These are phyloP conservation scores for Ustilago loliicola DNA, from an alignment of 1,284 basidiomycete genomes.

Conservation along the genomic window DNA sequence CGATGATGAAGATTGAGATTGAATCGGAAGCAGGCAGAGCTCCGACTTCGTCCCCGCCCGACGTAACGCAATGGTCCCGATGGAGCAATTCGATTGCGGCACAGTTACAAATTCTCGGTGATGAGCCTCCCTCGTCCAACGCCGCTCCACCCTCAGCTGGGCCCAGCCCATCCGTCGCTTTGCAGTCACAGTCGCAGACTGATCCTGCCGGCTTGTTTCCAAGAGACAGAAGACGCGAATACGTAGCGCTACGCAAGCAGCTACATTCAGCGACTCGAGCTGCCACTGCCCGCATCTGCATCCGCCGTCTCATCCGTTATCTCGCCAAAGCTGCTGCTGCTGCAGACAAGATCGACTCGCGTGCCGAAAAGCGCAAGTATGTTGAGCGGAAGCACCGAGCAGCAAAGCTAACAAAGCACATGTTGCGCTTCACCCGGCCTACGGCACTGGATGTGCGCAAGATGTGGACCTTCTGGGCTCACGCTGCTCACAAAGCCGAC, in stretches of 20 bases:
- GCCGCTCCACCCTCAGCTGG: not conserved
- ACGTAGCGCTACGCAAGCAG: constrained; percentile 25
- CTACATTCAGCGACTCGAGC: constrained; percentile 16
- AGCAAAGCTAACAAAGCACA: constrained; percentile 18
- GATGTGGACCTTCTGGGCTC: constrained; percentile 41
- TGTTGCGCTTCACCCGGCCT: constrained; percentile 9
- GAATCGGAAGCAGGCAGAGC: not conserved
- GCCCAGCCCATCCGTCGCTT: not conserved
- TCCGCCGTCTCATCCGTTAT: constrained; percentile 20
- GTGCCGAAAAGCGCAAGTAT: not conserved
- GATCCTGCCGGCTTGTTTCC: constrained; percentile 32
- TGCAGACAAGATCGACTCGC: not conserved
- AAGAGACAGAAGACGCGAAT: constrained; percentile 17
- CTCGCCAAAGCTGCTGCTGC: constrained; percentile 3
- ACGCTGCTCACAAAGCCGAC: constrained; percentile 5
- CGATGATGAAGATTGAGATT: constrained; percentile 8
- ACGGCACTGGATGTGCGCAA: constrained; percentile 22
- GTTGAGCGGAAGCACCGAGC: constrained; percentile 18
- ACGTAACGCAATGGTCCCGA: constrained; percentile 16
- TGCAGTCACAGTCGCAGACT: constrained; percentile 8
- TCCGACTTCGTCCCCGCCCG: not conserved
- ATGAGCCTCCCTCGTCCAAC: not conserved
- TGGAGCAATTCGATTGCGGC: constrained; percentile 30
- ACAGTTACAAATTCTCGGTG: not conserved
- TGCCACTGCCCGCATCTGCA: constrained; percentile 14